These are phyloP conservation scores for Triticum timopheevii DNA, from an alignment of 176 grass and related monocot genomes.

Conservation along the genomic window DNA sequence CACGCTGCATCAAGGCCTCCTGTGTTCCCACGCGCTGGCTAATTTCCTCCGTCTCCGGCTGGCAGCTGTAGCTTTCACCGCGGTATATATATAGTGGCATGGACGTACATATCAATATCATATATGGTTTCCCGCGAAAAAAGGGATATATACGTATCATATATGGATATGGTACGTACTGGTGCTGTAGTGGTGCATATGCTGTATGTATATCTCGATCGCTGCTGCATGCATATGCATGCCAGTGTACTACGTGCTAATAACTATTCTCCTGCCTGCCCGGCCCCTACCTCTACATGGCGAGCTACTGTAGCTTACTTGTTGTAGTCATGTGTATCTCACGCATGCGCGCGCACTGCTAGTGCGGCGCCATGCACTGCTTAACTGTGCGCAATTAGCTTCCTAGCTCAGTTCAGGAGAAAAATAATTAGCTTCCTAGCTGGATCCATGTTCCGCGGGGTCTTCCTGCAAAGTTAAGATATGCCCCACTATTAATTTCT, in stretches of 20 bases:
- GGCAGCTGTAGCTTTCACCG: neutral
- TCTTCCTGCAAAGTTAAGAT: no score
- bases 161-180: neutral
- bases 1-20: slow-evolving; percentile 11
- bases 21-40: slow-evolving; percentile 12
- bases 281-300: neutral
- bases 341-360: neutral
- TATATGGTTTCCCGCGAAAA: no score
- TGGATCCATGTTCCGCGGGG: neutral
- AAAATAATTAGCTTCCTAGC: no score
- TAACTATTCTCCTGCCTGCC: neutral
- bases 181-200: neutral
- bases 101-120: no score
- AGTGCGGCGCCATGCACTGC: neutral
- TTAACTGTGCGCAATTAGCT: neutral
- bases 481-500: no score
- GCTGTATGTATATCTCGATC: neutral
- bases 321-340: neutral
- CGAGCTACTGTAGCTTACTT: neutral
- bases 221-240: neutral
- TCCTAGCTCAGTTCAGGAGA: neutral
- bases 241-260: neutral
- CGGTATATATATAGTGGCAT: slow-evolving; percentile 12
- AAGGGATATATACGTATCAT: no score
- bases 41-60: no score